Base-by-base conservation (phyloP, 208 protist species). In the Leishmania mexicana region DNA sequence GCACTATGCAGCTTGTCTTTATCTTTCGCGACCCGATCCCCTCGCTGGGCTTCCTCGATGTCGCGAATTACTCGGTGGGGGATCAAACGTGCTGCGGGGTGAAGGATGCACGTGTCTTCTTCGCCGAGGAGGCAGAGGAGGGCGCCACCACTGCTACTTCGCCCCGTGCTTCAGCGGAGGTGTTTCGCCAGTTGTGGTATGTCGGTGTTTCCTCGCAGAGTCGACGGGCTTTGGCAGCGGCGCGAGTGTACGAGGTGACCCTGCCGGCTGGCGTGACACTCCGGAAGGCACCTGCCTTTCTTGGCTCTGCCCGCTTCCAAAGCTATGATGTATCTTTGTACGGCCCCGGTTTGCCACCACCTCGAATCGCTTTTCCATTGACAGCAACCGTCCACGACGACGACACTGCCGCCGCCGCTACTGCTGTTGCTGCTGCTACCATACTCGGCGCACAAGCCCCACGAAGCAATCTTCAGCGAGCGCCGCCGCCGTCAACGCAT, bases 1-100 rank as follows among this genome's bases (percentile, higher is more conserved):
- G 72, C 49, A 86, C 80, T 28, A 87, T 95, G 81, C 83, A 94
- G 78, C 77, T 95, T 5, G 78, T 95, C 5, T 76, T 95, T 57
- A 64, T 92, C 35, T 94, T 95, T 87, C 73, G 65, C 6, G 53
- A 75, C n/a, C 85, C 89, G 0, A 70, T 93, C 49, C 77, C 82
- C 11, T 80, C 85, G 6, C 79, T 95, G 38, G 90, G 92, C 28
- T 91, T 93, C 80, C 54, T 95, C 19, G 92, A 95, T 67, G 85
- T 95, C 15, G 90, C 92, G 15, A 95, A 95, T 76, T 95, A 92
- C 85, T 93, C 89, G 3, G 78, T 88, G 24, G 88, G 89, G 62
- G 87, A 88, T 31, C 83, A 87, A 31, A 95, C 92, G 31, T 91
- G 90, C 75, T 93, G 90, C 76, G 92, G 92, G 5, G 88, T 87